Evolutionary conservation across 2,329 filamentous ascomycete species (phyloP), one percentile per base, ranked within the genome.

Genomic region (Ascomycota sp.): DNA sequence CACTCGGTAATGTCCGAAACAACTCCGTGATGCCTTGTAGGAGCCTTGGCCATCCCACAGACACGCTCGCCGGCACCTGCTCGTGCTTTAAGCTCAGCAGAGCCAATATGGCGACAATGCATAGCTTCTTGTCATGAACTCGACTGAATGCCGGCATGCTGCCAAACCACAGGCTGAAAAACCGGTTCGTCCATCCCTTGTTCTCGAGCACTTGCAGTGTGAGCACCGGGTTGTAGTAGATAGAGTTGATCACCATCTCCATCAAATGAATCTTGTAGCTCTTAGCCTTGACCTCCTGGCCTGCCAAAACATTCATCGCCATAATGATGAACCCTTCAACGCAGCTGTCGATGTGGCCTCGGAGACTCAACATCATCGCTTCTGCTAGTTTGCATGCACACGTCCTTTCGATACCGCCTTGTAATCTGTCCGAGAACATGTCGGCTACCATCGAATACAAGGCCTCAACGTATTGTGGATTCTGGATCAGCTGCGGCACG

Each of bases 61-160:
- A 83, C 25, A 98, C 80, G 48, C 84, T 95, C n/a, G 68, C 62
- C 1, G 89, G 89, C 7, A 98, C 78, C 47, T 91, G 77, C 35
- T 80, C 74, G 9, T 75, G 73, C 39, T 69, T 72, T 37, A 98
- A 58, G 31, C 74, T 79, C 34, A 98, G 68, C 9, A 98, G 69
- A 6, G 82, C 68, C 38, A 80, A 76, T 44, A 98, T 95, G 32
- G 84, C 86, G 12, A 84, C 80, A 45, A 98, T 93, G 40, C 82
- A 93, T 24, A 98, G 65, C 64, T 93, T 98, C 69, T 98, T 98
- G 62, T 98, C 89, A 52, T 98, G 89, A 2, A 98, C 89, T 30
- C 89, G 71, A 34, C 72, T 79, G 59, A 98, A 95, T 47, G 72
- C 76, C 40, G 92, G 78, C 59, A 98, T 98, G 58, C 76, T 91